phyloP scores from a whole-genome alignment of 2,329 filamentous ascomycete species.

The Botrytis pseudocinerea region DNA sequence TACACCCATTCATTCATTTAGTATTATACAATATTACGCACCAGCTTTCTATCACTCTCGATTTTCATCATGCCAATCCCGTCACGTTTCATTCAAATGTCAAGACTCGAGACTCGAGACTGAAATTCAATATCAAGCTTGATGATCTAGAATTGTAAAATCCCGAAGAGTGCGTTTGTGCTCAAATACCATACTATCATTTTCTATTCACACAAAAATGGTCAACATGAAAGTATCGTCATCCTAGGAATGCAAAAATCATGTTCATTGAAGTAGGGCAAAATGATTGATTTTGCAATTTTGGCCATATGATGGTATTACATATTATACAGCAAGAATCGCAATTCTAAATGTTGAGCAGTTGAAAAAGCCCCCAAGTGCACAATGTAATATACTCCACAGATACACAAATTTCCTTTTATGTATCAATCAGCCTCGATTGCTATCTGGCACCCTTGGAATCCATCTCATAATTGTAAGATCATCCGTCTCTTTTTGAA shows the following conservation, averaged over 20 bases:
- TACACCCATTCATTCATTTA: background rate
- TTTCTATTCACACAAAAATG: background rate
- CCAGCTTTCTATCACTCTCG: background rate
- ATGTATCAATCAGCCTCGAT: background rate
- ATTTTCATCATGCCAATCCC: background rate
- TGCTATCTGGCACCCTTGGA: background rate
- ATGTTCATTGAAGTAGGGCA: background rate
- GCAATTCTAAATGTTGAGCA: background rate
- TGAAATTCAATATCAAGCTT: background rate
- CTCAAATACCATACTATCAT: background rate
- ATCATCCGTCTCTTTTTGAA: background rate
- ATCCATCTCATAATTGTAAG: background rate
- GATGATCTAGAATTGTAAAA: background rate
- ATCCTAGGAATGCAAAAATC: background rate
- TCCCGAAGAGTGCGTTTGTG: no score
- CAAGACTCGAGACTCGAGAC: background rate
- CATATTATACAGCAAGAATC: background rate
- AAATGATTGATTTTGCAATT: background rate
- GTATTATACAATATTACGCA: background rate
- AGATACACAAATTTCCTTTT: background rate
- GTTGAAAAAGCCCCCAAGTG: background rate
- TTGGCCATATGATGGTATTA: background rate
- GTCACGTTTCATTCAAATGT: background rate
- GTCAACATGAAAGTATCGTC: background rate
- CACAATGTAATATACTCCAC: background rate